phyloP scores from a whole-genome alignment of 2,329 filamentous ascomycete species.

The Coniella vitis region DNA sequence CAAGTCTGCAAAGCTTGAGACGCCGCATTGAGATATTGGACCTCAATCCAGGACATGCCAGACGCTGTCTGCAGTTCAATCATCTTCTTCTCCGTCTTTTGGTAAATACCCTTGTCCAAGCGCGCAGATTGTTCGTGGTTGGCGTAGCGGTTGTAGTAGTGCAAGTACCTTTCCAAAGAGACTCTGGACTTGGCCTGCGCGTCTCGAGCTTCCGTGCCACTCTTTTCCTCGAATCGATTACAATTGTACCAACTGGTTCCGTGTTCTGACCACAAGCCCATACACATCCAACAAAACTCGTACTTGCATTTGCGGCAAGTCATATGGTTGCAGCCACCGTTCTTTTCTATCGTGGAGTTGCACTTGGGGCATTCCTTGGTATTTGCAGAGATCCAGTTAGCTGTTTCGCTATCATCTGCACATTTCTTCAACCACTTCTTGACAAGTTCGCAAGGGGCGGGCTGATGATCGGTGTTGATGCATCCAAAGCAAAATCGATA shows the following conservation, averaged over 20 bases:
- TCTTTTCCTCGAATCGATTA: conserved; percentile 95
- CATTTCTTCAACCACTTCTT: conserved; percentile 98
- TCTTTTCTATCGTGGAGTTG: conserved; percentile 97
- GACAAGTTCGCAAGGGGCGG: conserved; percentile 82
- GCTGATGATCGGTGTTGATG: conserved; percentile 82
- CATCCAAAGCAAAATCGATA: conserved; percentile 95
- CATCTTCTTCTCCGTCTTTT: conserved; percentile 99
- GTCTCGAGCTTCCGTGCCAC: conserved; percentile 80
- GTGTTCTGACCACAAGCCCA: conserved; percentile 98
- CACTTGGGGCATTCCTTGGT: conserved; percentile 98
- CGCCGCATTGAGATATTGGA: conserved; percentile 90
- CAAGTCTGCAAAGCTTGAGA: conserved; percentile 92
- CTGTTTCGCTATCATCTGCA: conserved; percentile 94
- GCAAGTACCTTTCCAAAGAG: conserved; percentile 89
- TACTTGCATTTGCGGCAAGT: conserved; percentile 93
- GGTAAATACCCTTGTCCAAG: conserved; percentile 89
- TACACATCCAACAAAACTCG: conserved; percentile 99
- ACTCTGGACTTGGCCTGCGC: conserved; percentile 86
- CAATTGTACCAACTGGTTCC: conserved; percentile 99
- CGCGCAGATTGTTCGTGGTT: conserved; percentile 98
- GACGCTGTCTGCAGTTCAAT: conserved; percentile 87
- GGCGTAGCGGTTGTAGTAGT: conserved; percentile 98
- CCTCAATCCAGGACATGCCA: conserved; percentile 98
- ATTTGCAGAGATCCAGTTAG: conserved; percentile 98
- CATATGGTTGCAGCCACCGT: conserved; percentile 97